A percentile compares a stretch with the other conserved stretches of the same genome.
These are phyloP conservation scores for Trichoderma afroharzianum DNA, from an alignment of 2,329 filamentous ascomycete species.

Conservation along the genomic window DNA sequence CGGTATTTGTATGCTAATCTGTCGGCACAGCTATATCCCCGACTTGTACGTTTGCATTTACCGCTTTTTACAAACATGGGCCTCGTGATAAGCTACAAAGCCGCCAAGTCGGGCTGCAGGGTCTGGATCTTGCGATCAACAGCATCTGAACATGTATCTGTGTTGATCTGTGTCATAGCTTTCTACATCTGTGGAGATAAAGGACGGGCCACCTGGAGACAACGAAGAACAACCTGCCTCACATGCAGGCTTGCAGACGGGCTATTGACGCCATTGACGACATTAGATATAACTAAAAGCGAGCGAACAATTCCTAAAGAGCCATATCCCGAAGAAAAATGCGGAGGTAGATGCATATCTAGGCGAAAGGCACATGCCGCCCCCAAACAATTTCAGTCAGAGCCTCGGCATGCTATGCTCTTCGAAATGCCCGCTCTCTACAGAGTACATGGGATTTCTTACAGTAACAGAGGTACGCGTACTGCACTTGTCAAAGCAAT, in stretches of 20 bases:
- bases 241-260: not conserved
- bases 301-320: not conserved
- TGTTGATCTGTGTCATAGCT: conserved; percentile 10
- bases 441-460: not conserved
- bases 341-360: not conserved
- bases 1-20: not conserved
- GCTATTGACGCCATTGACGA: conserved; percentile 6
- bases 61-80: not conserved
- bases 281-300: not conserved
- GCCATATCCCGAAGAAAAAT: not conserved
- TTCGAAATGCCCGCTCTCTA: not conserved
- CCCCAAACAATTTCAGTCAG: not conserved
- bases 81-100: not conserved
- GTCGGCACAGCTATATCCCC: not conserved
- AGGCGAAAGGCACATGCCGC: not conserved
- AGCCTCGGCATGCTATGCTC: not conserved
- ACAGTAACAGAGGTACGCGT: not conserved
- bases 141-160: not conserved
- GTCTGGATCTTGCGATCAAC: not conserved
- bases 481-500: not conserved
- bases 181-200: not conserved
- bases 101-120: not conserved
- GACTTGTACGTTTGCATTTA: not conserved
- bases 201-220: not conserved
- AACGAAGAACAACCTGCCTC: not conserved